Conservation (phyloP, 331 rosid genomes). For the Quercus phellos region DNA sequence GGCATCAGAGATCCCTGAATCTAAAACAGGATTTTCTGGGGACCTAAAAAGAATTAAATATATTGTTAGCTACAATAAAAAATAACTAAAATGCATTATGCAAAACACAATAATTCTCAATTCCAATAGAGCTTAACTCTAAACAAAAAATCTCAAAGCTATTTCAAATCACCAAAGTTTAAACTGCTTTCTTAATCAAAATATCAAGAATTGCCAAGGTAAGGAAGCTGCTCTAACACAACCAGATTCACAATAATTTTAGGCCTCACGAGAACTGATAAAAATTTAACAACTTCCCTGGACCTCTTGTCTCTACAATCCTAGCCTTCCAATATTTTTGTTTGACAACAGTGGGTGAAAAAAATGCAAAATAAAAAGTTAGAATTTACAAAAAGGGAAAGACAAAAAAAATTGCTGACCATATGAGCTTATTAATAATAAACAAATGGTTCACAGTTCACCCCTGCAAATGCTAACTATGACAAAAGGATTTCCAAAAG, state of each 20-base stretch:
- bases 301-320: not conserved
- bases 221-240: not conserved
- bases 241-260: not conserved
- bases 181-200: not conserved
- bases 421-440: not conserved
- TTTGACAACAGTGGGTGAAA: not conserved
- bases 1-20: constrained; percentile 34
- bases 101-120: not conserved
- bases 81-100: not conserved
- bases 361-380: too few relatives aligned
- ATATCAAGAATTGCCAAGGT: not conserved
- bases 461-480: not conserved
- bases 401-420: not conserved
- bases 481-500: constrained; percentile 7
- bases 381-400: not conserved
- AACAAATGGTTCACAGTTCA: not conserved
- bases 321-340: not conserved
- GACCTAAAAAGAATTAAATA: constrained; percentile 43
- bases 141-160: not conserved
- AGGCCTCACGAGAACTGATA: not conserved
- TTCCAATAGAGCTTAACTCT: constrained; percentile 5
- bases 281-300: not conserved
- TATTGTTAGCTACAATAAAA: constrained; percentile 6
- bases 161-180: not conserved
- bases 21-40: constrained; percentile 31